Evolutionary conservation across 495 filamentous ascomycete species (phyloP).

Genomic region (Hypoxylon fuscum): DNA sequence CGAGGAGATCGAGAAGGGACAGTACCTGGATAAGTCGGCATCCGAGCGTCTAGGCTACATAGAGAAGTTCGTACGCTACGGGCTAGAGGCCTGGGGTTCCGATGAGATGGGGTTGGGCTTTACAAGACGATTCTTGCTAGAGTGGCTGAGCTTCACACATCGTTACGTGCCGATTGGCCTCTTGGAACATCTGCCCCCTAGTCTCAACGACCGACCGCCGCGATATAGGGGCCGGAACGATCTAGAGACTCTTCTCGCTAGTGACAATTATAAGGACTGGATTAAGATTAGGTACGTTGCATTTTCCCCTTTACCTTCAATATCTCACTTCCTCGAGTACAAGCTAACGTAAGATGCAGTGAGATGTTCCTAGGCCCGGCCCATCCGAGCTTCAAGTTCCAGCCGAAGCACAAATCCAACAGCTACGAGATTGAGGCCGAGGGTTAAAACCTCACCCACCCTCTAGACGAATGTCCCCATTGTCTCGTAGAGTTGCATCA

Average conservation of each 20-base stretch:
- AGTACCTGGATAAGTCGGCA: slow-evolving; percentile 94
- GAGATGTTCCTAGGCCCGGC: slow-evolving; percentile 98
- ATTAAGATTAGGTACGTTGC: slow-evolving; percentile 90
- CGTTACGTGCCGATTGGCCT: slow-evolving; percentile 92
- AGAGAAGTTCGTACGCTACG: slow-evolving; percentile 88
- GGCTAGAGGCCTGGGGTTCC: slow-evolving; percentile 91
- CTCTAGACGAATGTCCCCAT: too few relatives aligned
- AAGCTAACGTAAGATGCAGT: slow-evolving; percentile 54
- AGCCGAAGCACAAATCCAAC: slow-evolving; percentile 98
- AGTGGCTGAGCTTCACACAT: slow-evolving; percentile 92
- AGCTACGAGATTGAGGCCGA: slow-evolving; percentile 72
- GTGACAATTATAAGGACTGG: slow-evolving; percentile 94
- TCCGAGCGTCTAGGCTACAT: slow-evolving; percentile 85
- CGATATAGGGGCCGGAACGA: slow-evolving; percentile 85
- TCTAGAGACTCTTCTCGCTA: slow-evolving; percentile 87
- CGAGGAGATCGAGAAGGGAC: slow-evolving; percentile 89
- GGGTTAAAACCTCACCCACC: too few relatives aligned
- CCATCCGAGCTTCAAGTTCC: slow-evolving; percentile 89
- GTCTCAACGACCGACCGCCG: slow-evolving; percentile 86
- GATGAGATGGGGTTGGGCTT: slow-evolving; percentile 92
- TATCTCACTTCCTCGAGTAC: not conserved
- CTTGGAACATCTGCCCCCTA: slow-evolving; percentile 85
- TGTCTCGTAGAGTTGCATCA: too few relatives aligned
- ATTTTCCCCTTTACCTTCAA: not conserved
- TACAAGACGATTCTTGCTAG: slow-evolving; percentile 88